Base-by-base conservation (phyloP, 2,329 filamentous ascomycete species). In the Fusarium illudens region DNA sequence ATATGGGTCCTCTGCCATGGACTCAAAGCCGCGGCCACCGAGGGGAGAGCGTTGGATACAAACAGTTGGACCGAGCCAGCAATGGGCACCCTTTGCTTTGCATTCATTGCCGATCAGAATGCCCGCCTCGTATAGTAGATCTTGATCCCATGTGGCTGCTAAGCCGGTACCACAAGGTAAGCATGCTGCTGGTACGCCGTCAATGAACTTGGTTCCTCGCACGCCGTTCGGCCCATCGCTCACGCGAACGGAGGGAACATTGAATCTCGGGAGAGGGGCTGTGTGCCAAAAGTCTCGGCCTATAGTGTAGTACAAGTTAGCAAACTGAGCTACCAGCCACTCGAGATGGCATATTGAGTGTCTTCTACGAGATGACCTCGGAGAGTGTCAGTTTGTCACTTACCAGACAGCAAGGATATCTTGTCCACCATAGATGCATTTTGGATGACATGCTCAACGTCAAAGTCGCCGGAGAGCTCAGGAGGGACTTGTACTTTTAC, bases 231-330 rank as follows among this genome's bases (percentile, higher is more conserved):
- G 37, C 7, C 37, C 37, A 42, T 42, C 37, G 20, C 37, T 42
- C 37, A 42, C 37, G 20, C 37, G 37, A 13, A 42, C 15, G 6
- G 37, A 42, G 20, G 37, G 37, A 15, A 42, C 53, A 11, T 56
- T 48, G 25, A 53, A 58, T 22, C 30, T 29, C 8, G 58, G 32
- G 12, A 64, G 25, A 9, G 52, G 58, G 19, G 32, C 29, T 2
- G 62, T 57, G 22, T 64, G 62, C 62, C 62, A 64, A 9, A 61
- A 61, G 11, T 64, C 62, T 11, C 6, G 25, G 8, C 60, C 60
- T 58, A 12, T n/a, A 19, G 34, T 11, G 30, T 17, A 42, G 11
- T 10, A 22, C 20, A 42, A 42, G 37, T 46, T n/a, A 33, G 32
- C 19, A 25, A 29, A 19, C 19, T 15, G 3, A 22, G 2, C 12